phyloP scores from a whole-genome alignment of 2,329 filamentous ascomycete species.

The Colletotrichum abscissum region DNA sequence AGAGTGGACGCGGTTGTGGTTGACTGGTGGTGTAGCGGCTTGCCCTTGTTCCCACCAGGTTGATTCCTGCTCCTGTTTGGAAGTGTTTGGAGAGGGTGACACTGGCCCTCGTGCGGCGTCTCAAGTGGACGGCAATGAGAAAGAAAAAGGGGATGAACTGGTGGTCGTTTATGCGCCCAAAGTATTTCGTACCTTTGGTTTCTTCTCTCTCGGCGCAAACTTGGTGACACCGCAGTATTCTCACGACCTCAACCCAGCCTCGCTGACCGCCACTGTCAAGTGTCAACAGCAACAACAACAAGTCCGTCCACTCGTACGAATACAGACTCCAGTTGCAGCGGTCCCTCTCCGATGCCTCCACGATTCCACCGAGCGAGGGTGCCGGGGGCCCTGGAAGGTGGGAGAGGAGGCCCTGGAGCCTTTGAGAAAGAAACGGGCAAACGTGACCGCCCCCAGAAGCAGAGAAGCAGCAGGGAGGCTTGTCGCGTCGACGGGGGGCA shows the following conservation, averaged over 20 bases:
- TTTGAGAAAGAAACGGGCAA: background rate
- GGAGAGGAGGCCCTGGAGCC: background rate
- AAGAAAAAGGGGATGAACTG: conserved; percentile 15
- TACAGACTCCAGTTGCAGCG: conserved; percentile 1
- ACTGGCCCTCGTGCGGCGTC: conserved; percentile 17
- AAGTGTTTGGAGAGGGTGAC: conserved; percentile 26
- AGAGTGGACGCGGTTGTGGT: background rate
- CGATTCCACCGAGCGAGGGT: background rate
- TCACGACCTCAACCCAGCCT: background rate
- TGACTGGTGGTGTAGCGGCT: background rate
- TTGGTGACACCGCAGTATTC: background rate
- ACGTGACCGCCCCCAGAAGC: conserved; percentile 8
- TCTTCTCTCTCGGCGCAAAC: background rate
- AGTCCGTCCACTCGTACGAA: background rate
- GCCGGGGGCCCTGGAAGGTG: background rate
- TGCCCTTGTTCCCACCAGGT: background rate
- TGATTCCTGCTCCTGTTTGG: conserved; percentile 23
- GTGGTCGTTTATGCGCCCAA: conserved; percentile 4
- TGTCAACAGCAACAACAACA: background rate
- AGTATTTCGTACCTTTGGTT: background rate
- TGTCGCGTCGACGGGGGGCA: background rate
- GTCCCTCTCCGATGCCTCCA: conserved; percentile 6
- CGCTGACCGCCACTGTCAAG: conserved; percentile 20
- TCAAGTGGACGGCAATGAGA: conserved; percentile 17
- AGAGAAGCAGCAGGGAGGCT: conserved; percentile 7